Evolutionary conservation across 441 rosid genomes (phyloP).

Genomic region (Arabidopsis lyrata): DNA sequence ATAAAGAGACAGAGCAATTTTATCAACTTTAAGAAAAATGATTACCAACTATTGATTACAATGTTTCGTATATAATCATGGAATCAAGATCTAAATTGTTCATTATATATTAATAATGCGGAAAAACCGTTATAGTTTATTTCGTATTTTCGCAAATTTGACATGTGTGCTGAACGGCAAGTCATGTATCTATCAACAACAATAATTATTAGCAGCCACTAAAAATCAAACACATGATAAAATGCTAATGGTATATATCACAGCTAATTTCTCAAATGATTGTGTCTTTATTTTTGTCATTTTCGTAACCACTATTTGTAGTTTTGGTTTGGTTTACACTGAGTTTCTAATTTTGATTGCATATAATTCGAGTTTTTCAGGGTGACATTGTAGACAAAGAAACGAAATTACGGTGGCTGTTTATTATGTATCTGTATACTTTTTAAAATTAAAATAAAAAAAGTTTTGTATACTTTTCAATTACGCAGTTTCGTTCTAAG

Average conservation of each 20-base stretch:
- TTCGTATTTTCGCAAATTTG: neutral
- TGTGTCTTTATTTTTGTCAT: neutral
- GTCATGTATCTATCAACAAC: neutral
- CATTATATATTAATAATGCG: neutral
- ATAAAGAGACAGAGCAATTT: neutral
- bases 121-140: neutral
- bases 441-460: too few relatives aligned
- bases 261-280: conserved; percentile 25
- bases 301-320: neutral
- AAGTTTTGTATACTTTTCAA: neutral
- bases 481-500: conserved; percentile 10
- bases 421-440: too few relatives aligned
- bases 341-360: neutral
- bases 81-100: neutral
- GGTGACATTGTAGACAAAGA: too few relatives aligned
- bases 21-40: neutral
- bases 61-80: neutral
- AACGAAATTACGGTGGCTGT: too few relatives aligned
- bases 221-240: neutral
- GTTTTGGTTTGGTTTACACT: too few relatives aligned
- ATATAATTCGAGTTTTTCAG: neutral
- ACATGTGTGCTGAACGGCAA: conserved; percentile 24
- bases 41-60: neutral
- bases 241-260: conserved; percentile 27
- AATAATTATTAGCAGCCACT: conserved; percentile 7